Evolutionary conservation across 2,329 filamentous ascomycete species (phyloP).

Genomic region (Cladorrhinum sp.): DNA sequence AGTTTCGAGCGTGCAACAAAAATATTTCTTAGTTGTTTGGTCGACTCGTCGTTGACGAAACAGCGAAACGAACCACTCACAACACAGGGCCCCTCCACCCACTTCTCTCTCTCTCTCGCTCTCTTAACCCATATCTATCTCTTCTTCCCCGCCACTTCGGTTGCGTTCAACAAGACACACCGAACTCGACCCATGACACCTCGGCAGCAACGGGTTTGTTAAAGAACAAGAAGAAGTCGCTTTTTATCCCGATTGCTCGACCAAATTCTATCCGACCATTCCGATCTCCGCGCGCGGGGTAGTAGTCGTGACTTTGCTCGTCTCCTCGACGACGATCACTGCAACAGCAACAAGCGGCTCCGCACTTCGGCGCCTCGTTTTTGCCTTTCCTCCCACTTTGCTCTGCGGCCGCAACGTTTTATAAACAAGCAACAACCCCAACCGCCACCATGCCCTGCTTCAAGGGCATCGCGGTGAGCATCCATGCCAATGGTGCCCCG

Average conservation of each 20-base stretch:
- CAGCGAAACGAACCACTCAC: not conserved
- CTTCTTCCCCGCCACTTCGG: not conserved
- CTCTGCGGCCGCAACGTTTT: not conserved
- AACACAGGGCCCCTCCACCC: not conserved
- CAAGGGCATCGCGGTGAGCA: conserved; percentile 97
- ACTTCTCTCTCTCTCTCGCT: not conserved
- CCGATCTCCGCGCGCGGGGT: conserved; percentile 2
- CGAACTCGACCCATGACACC: not conserved
- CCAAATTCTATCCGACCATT: not conserved
- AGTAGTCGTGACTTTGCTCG: not conserved
- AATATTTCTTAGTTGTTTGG: too few species aligned
- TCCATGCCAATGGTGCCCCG: conserved; percentile 77
- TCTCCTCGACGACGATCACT: not conserved
- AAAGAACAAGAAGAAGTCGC: not conserved
- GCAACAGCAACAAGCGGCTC: not conserved
- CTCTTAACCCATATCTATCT: not conserved
- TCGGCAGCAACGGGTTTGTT: not conserved
- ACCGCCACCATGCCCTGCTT: conserved; percentile 79
- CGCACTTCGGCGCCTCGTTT: conserved; percentile 5
- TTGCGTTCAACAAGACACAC: not conserved
- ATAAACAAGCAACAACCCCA: conserved; percentile 20
- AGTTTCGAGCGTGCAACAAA: too few species aligned
- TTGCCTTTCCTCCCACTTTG: too few species aligned
- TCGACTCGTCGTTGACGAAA: too few species aligned
- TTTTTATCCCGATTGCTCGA: not conserved